Evolutionary conservation across 768 basidiomycete species (phyloP), one percentile per base, ranked within the genome.

Genomic region (Boletus fagicola): DNA sequence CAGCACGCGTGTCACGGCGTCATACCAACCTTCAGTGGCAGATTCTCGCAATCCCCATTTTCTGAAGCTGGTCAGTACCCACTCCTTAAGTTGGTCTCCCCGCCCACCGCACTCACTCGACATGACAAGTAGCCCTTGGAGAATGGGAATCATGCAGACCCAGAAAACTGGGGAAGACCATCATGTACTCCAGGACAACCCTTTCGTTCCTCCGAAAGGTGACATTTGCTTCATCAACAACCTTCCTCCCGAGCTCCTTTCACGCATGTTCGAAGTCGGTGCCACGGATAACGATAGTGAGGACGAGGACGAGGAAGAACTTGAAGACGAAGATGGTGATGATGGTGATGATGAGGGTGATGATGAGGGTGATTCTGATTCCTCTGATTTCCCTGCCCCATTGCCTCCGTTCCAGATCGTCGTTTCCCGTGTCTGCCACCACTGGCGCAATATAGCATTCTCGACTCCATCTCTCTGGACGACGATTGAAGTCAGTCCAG

Each of bases 391-490:
- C 4, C 4, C 8, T 46, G 20, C 45, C 24, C 12, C 47, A n/a
- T 44, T 38, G 45, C 71, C 69, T 35, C 56, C 74, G 2, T 85
- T 84, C 65, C 78, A 80, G 60, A 71, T 84, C 30, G 72, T 84
- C 61, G 83, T 79, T 15, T 85, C 85, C 18, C 85, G 85, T 62
- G 80, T 86, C 11, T 87, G 85, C 67, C 72, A 63, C 26, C 81
- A 78, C 55, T 87, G 86, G 86, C 82, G 85, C 48, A 72, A 70
- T 36, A 61, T 78, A 2, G 80, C 84, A 4, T 53, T 87, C 30
- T 77, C 78, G 31, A 80, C 80, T 0, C 81, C 84, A 0, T 71
- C 74, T 10, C 75, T 88, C 18, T 88, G 86, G 86, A 80, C 80
- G 12, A 68, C 57, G 31, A 72, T 88, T 43, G 10, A 8, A 1